Percentiles rank a stretch among this genome's conserved stretches.
Evolutionary conservation across 169 alveolate species (phyloP).

Genomic region (Plasmodium vivax): DNA sequence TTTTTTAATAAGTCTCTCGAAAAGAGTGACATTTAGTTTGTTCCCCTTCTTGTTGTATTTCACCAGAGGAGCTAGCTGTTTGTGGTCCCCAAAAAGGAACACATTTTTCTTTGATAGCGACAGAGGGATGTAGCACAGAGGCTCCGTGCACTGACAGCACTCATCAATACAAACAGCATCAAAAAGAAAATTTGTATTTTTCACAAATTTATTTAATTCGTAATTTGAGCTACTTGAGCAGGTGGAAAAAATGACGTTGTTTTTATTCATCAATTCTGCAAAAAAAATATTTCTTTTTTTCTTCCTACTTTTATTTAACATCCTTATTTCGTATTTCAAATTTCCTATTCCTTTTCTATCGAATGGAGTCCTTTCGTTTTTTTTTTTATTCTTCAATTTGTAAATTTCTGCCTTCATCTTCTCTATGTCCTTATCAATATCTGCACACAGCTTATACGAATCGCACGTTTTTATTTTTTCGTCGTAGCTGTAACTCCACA

Average conservation of each 20-base stretch:
- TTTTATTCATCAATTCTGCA: conserved; percentile 45
- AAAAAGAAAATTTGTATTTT: conserved; percentile 43
- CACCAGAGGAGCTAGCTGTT: conserved; percentile 63
- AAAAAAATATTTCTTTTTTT: conserved; percentile 54
- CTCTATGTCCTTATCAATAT: conserved; percentile 54
- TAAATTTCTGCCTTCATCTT: conserved; percentile 34
- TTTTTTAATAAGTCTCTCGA: conserved; percentile 55
- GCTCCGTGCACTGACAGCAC: conserved; percentile 75
- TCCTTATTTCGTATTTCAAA: conserved; percentile 54
- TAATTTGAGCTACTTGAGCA: conserved; percentile 72
- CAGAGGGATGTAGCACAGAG: conserved; percentile 64
- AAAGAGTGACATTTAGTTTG: conserved; percentile 44
- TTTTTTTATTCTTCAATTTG: conserved; percentile 64
- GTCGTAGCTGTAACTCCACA: conserved; percentile 58
- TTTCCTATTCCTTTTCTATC: conserved; percentile 35
- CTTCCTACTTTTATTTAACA: conserved; percentile 43
- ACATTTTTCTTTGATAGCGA: conserved; percentile 40
- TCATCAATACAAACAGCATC: conserved; percentile 75
- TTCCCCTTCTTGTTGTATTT: conserved; percentile 22
- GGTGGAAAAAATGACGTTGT: conserved; percentile 44
- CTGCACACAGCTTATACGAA: conserved; percentile 61
- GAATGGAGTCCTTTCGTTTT: not conserved
- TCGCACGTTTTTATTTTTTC: conserved; percentile 71
- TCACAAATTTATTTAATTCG: conserved; percentile 62
- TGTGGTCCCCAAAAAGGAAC: conserved; percentile 72